Evolutionary conservation across 129 eudicot species (phyloP).

Genomic region (Tagetes erecta): DNA sequence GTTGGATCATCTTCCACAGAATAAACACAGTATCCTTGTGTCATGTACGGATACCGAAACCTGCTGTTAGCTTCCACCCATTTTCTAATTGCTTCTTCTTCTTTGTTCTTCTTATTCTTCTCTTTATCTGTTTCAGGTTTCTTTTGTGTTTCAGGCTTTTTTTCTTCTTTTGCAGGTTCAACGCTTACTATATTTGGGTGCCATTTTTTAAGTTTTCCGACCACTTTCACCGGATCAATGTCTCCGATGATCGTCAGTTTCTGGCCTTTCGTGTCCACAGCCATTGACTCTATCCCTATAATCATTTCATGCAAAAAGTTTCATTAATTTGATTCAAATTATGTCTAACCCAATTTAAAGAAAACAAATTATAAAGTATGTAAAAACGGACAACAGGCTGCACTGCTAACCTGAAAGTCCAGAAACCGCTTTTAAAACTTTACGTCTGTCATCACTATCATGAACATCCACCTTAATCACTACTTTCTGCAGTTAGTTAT

Average conservation of each 20-base stretch:
- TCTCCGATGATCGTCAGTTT: constrained; percentile 41
- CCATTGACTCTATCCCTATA: constrained; percentile 21
- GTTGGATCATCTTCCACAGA: constrained; percentile 37
- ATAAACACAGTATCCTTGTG: constrained; percentile 18
- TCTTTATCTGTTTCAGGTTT: neutral
- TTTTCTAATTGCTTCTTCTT: constrained; percentile 14
- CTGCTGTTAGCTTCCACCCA: neutral
- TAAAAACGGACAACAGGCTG: too few species aligned
- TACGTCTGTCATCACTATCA: neutral
- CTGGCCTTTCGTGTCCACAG: constrained; percentile 34
- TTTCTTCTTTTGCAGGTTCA: constrained; percentile 42
- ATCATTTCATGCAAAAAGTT: neutral
- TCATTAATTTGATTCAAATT: neutral
- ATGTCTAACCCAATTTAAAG: neutral
- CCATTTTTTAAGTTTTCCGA: constrained; percentile 30
- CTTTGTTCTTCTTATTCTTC: neutral
- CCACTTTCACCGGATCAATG: constrained; percentile 32
- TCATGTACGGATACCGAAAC: constrained; percentile 15
- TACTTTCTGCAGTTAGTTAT: neutral
- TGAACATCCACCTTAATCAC: neutral
- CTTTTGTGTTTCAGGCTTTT: neutral
- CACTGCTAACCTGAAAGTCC: neutral
- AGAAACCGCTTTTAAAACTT: constrained; percentile 2
- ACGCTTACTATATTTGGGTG: constrained; percentile 23
- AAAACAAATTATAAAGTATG: neutral